Base-by-base conservation (phyloP, 2,329 filamentous ascomycete genomes). In the Talaromyces funiculosus region DNA sequence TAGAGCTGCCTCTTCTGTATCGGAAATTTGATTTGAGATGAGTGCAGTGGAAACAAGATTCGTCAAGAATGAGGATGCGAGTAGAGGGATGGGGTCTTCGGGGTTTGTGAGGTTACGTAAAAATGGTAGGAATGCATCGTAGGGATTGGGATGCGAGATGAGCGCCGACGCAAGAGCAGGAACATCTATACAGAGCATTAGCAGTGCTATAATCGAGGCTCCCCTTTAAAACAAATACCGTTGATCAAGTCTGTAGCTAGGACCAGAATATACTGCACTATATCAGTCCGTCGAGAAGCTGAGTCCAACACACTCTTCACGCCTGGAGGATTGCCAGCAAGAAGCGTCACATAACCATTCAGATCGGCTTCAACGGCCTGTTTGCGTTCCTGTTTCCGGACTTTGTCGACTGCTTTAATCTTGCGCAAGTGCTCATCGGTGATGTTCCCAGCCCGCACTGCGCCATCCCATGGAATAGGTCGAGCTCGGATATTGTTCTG, bases 401-500 rank as follows among this genome's bases (percentile, higher is more conserved):
- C 90, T 79, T 97, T 97, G 77, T 97, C 94, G 68, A 97, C 90
- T 63, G 92, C 90, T 77, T 92, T 92, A 79, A 99, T 96, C 83
- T 92, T 93, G 80, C 89, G 90, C 68, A 97, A 85, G 77, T 99
- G 93, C 67, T 90, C 88, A 68, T 97, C 93, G 61, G 90, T 96
- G 77, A 99, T 90, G 71, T 91, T 94, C 75, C 92, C 91, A 68
- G 91, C 91, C 75, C 94, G 86, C 67, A 96, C 91, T 70, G 93
- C 92, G 70, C 93, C 93, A 77, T 97, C 93, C 94, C 94, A 99
- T 61, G 93, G 92, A 78, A 99, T 96, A 66, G 92, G 92, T 67
- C 94, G 86, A 72, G 90, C 89, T 73, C 94, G 90, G 75, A 97
- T 96, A 82, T 97, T 97, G 85, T 90, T 95, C 81, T 96, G 92